These are phyloP conservation scores for Ascoidea rubescens DNA, from an alignment of 805 yeast species.

Conservation along the genomic window DNA sequence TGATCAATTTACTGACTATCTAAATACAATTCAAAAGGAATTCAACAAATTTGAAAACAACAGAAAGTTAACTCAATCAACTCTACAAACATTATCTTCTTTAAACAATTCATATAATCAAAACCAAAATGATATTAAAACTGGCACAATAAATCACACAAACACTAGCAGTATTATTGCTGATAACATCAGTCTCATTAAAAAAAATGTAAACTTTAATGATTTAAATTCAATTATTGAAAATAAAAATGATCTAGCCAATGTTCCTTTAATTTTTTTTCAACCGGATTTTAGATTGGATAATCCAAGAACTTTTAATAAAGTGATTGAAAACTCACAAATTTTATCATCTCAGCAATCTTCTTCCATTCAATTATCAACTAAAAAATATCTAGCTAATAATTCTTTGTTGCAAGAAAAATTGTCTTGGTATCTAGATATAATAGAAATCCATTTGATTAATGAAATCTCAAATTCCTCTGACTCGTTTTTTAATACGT, in stretches of 20 bases:
- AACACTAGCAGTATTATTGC: not conserved
- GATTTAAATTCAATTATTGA: not conserved
- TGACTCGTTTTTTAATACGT: conserved; percentile 68
- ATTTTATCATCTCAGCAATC: conserved; percentile 15
- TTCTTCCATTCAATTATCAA: conserved; percentile 12
- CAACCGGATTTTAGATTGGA: conserved; percentile 64
- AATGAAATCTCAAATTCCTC: conserved; percentile 78
- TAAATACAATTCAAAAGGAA: conserved; percentile 27
- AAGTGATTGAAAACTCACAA: conserved; percentile 51
- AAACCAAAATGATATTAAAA: not conserved
- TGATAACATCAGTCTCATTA: not conserved
- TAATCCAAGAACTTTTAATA: conserved; percentile 72
- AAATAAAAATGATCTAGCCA: conserved; percentile 15
- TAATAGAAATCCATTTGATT: conserved; percentile 69
- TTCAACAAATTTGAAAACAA: conserved; percentile 29
- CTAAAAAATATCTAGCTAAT: conserved; percentile 25
- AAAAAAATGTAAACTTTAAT: not conserved
- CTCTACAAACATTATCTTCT: conserved; percentile 21
- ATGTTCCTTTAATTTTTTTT: conserved; percentile 61
- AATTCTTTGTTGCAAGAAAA: conserved; percentile 57
- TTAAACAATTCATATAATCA: not conserved
- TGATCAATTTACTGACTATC: conserved; percentile 28
- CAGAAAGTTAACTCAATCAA: conserved; percentile 27
- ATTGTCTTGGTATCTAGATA: conserved; percentile 70
- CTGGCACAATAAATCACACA: not conserved